Base-by-base conservation (phyloP, 257 asterid species). In the Jasminum sambac region DNA sequence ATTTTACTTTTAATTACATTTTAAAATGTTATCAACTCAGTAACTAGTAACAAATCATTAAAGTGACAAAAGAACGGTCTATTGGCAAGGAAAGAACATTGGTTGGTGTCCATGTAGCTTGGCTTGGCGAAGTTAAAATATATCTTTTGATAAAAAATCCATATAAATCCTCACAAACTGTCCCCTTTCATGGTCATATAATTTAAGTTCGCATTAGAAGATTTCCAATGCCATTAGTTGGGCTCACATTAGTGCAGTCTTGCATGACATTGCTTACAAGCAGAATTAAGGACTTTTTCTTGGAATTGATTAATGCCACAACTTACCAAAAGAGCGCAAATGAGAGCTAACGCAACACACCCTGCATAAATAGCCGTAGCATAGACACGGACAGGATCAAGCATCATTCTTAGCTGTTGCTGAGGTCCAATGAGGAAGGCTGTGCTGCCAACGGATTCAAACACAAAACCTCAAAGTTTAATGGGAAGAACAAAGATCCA, bases 301-400 rank as follows among this genome's bases (percentile, higher is more conserved):
- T 21, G 23, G 11, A 55, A n/a, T 48, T 52, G 59, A 34, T 24
- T 38, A 65, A 36, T 65, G 12, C n/a, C 40, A 23, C 11, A 5
- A 75, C 94, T 87, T 79, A 94, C 99, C 96, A 79, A 63, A 73
- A 91, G 98, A 65, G 98, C 98, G 82, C 93, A 91, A 61, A 91
- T 84, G 67, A 95, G 96, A 80, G 99, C 98, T 65, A 91, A 50
- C 43, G 87, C 67, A 65, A 88, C 96, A 75, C 90, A 85, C 14
- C 95, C 98, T 6, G 71, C 72, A 68, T 91, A 95, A 61, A 95
- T 72, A 48, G 87, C 81, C 4, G 96, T 88, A 46, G 99, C 96
- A 76, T 88, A 89, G 70, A 85, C 38, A 39, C 99, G 92, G 24
- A 64, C 89, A 73, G 87, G 87, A 84, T 95, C 99, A 76, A 91